Base-by-base conservation (phyloP, 768 basidiomycete genomes). In the Phlebiopsis gigantea region DNA sequence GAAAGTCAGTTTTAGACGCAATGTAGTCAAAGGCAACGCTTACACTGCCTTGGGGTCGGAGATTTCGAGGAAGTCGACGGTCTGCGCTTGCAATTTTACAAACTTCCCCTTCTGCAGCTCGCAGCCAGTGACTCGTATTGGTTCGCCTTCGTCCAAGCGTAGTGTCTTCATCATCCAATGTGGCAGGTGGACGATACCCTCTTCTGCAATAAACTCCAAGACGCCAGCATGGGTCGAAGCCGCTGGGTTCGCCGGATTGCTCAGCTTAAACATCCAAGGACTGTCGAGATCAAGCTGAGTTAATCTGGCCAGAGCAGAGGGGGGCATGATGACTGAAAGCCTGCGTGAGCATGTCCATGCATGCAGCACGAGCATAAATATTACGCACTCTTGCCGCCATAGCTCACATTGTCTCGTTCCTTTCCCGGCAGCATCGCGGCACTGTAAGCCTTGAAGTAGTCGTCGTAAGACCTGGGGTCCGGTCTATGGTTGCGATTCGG, bases 151-250 rank as follows among this genome's bases (percentile, higher is more conserved):
- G 55, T 86, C 87, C 25, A 99, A 73, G 25, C 92, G 83, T 19
- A 99, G 76, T 4, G 93, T 94, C 75, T 90, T 94, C 96, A 99
- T 99, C 91, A 99, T 96, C 97, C 97, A 99, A 63, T 93, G 89
- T 0, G 97, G 97, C 15, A 99, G 77, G 75, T 98, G 89, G 2
- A 95, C 95, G 14, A 89, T 79, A 12, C 97, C 97, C 71, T 98
- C 96, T 56, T 97, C 88, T 2, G 97, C 96, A 62, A 98, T 98
- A 72, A 99, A 99, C 68, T 99, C 97, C 26, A 99, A 82, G 25
- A 99, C 97, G 77, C 97, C 97, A 1, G 90, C 91, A 68, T 99
- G 93, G 1, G 97, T 98, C 21, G 82, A 94, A 53, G 82, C 89
- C 30, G 84, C 90, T 51, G 80, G 78, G 73, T 88, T 95, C 64